Evolutionary conservation across 352 stramenopile species (phyloP).

Genomic region (Pythium phragmiticola): DNA sequence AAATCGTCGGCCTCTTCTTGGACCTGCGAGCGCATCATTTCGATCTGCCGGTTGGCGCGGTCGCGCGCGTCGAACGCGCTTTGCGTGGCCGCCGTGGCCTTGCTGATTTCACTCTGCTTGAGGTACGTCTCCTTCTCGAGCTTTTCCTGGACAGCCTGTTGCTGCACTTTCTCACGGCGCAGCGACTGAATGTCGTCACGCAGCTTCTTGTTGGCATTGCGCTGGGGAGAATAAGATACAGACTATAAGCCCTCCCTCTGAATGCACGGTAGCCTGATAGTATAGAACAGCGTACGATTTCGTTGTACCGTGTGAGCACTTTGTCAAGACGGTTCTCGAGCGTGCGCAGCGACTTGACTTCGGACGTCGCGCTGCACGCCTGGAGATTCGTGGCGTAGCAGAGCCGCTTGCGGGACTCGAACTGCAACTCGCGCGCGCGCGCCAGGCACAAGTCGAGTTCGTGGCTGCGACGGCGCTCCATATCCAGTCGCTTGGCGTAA

Average conservation of each 20-base stretch:
- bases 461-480: slow-evolving; percentile 45
- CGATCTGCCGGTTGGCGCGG: slow-evolving; percentile 78
- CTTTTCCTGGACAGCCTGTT: slow-evolving; percentile 74
- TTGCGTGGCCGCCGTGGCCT: slow-evolving; percentile 75
- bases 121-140: slow-evolving; percentile 83
- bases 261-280: too few species aligned
- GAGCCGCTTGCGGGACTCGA: slow-evolving; percentile 52
- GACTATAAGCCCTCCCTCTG: too few species aligned
- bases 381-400: slow-evolving; percentile 49
- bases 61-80: slow-evolving; percentile 80
- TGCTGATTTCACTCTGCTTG: slow-evolving; percentile 80
- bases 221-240: slow-evolving; percentile 20
- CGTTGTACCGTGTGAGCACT: slow-evolving; percentile 81
- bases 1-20: slow-evolving; percentile 83
- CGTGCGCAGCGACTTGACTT: slow-evolving; percentile 65
- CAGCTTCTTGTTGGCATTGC: slow-evolving; percentile 79
- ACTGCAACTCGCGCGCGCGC: slow-evolving; percentile 40
- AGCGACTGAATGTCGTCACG: slow-evolving; percentile 79
- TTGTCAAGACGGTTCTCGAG: slow-evolving; percentile 84
- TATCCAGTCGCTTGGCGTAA: slow-evolving; percentile 70
- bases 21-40: slow-evolving; percentile 68
- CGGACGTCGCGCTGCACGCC: slow-evolving; percentile 42
- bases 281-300: slow-evolving; percentile 37
- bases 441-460: slow-evolving; percentile 49
- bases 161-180: slow-evolving; percentile 76